A percentile compares a stretch with the other conserved stretches of the same genome.
These are phyloP conservation scores for Nannochloropsis oceanica DNA, from an alignment of 108 stramenopile species.

Conservation along the genomic window DNA sequence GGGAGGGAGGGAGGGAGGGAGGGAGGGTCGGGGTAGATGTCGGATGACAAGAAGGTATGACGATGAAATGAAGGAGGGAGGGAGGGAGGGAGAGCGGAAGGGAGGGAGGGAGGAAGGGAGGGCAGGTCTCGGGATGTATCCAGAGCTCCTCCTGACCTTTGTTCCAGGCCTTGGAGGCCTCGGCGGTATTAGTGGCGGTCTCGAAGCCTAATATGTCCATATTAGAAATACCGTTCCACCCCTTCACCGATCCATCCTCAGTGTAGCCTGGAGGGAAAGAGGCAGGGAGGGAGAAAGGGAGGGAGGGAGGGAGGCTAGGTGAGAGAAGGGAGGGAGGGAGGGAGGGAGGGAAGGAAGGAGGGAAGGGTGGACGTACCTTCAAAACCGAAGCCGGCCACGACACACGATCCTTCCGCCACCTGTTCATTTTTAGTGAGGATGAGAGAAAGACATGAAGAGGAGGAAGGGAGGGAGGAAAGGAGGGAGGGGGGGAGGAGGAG, in stretches of 20 bases:
- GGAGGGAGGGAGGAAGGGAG: neutral
- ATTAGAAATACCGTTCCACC: constrained; percentile 75
- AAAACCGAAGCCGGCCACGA: constrained; percentile 10
- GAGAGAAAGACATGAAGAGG: too few species aligned
- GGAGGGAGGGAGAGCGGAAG: neutral
- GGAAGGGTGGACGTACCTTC: neutral
- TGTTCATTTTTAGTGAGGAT: neutral
- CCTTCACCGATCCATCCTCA: constrained; percentile 56
- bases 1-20: neutral
- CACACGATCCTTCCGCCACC: constrained; percentile 31
- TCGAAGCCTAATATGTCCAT: constrained; percentile 81
- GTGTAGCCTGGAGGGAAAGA: constrained; percentile 65
- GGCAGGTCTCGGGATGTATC: too few species aligned
- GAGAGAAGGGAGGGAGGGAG: neutral
- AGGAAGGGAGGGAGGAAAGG: neutral
- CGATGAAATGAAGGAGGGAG: neutral
- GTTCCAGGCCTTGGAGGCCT: constrained; percentile 74
- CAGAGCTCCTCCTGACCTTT: constrained; percentile 53
- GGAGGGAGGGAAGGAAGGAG: neutral
- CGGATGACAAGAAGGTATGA: neutral
- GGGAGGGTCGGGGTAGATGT: neutral
- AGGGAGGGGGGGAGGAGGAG: neutral
- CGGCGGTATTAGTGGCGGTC: constrained; percentile 63
- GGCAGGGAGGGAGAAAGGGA: neutral
- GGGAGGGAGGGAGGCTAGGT: neutral